Evolutionary conservation across 2,329 filamentous ascomycete species (phyloP), one percentile per base, ranked within the genome.

Genomic region (Diplocarpon rosae): DNA sequence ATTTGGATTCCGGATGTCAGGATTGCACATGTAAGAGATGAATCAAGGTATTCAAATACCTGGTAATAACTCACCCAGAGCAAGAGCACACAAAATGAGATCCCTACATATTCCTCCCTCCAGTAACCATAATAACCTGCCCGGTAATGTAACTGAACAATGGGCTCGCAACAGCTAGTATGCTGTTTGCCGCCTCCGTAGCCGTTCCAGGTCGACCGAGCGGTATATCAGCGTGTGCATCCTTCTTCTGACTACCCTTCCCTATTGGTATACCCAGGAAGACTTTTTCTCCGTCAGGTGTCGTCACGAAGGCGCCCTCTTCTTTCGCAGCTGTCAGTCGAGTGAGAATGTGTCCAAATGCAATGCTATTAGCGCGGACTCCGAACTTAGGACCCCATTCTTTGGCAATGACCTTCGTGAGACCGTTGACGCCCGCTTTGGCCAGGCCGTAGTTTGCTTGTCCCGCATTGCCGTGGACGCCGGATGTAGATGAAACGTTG

Each of bases 401-500:
- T 68, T 94, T 93, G 2, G 87, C 86, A 59, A 94, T 86, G 1
- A 86, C 88, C 69, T 92, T 93, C 47, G 83, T 89, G 46, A 94
- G 72, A 5, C 88, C 88, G 10, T 76, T 76, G 12, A 94, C 77
- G 37, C 85, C 88, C 2, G 87, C 84, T 69, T 94, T 94, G 43
- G 85, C 88, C 38, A 89, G 69, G 30, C 83, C 75, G 65, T 94
- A 94, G 71, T 94, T 95, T 56, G 83, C 78, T 70, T 94, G 87
- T n/a, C 87, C 87, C 7, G 86, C 84, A 61, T 94, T 94, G 44
- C 88, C 88, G 63, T 93, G 78, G 11, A 92, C 69, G 42, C 88
- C 87, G 28, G 77, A 85, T 1, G 87, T 93, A 42, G 78, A 85
- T 44, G 78, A 84, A 62, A 95, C 85, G 64, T 92, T 93, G 67